A percentile compares a stretch with the other conserved stretches of the same genome.
Conservation (phyloP, 2,329 filamentous ascomycete species). For the Pseudogymnoascus sp. region DNA sequence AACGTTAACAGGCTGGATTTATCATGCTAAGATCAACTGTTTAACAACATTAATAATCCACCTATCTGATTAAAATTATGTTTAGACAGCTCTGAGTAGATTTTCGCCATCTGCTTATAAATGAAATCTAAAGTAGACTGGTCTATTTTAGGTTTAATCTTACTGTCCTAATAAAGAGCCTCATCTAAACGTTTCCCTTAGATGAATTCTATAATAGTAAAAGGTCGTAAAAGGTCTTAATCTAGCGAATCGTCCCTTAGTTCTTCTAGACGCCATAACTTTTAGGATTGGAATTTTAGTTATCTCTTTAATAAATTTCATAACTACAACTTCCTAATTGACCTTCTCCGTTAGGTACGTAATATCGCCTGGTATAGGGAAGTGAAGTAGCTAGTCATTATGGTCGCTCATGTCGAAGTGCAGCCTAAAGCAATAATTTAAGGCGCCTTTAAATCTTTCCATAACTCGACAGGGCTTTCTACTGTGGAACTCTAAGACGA, state of each 20-base stretch:
- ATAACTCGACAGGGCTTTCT: neutral
- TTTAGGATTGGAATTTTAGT: slow-evolving; percentile 16
- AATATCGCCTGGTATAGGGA: slow-evolving; percentile 15
- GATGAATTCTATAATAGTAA: slow-evolving; percentile 14
- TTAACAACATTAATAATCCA: slow-evolving; percentile 11
- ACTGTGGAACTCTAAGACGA: neutral
- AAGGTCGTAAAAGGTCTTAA: slow-evolving; percentile 12
- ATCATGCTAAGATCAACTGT: neutral
- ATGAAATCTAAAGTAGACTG: slow-evolving; percentile 12
- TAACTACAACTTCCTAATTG: slow-evolving; percentile 13
- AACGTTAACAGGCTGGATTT: neutral
- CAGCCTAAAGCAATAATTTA: neutral
- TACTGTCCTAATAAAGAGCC: neutral
- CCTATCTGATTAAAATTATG: slow-evolving; percentile 17
- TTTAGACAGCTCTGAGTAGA: slow-evolving; percentile 14
- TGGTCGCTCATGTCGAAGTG: neutral
- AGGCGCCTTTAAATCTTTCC: neutral
- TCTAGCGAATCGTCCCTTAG: neutral
- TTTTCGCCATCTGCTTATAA: slow-evolving; percentile 14
- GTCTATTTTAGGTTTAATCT: slow-evolving; percentile 6
- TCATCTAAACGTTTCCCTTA: slow-evolving; percentile 14
- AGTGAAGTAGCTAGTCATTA: slow-evolving; percentile 14
- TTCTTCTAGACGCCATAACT: slow-evolving; percentile 12
- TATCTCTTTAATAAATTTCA: slow-evolving; percentile 16
- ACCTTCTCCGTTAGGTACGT: slow-evolving; percentile 17